Evolutionary conservation across 108 stramenopile genomes (phyloP), one percentile per base, ranked within the genome.

Genomic region (Asterionellopsis glacialis): DNA sequence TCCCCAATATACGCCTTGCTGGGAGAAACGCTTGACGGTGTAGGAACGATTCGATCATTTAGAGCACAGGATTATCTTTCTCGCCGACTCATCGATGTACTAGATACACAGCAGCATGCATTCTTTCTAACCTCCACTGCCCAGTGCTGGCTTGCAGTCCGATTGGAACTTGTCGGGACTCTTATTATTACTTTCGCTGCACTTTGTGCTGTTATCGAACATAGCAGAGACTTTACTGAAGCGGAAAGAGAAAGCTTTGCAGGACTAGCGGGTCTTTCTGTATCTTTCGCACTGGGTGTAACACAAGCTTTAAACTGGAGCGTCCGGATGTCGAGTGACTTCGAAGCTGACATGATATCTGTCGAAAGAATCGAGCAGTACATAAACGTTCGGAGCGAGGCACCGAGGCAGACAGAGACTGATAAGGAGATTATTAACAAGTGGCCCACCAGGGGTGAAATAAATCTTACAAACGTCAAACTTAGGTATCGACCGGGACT

Each of bases 131-230:
- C 83, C 15, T 85, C 85, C 45, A 61, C 87, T 12, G 87, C 96
- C 2, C 94, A 95, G 64, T 95, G 91, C 64, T 99, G 98, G 98
- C 77, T 99, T 24, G 96, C 94, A 24, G 87, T 98, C 11, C 77
- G 99, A 6, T 74, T 97, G 9, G 92, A 97, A 55, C 47, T 88
- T 44, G 71, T 95, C 54, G 96, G 97, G 19, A 87, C 91, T 2
- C 10, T 80, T 44, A 85, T 96, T 75, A 85, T 53, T 55, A 93
- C 24, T 40, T 83, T 55, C 26, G 62, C 90, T 7, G 77, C 87
- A 41, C 55, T 97, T 10, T 80, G 81, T 53, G 66, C 88, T 1
- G 93, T 96, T 14, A 51, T 85, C 22, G 33, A 82, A 50, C 81
- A 74, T 40, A 28, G 41, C 3, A 33, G 7, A 7, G 33, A 33